Percentiles rank a stretch among this genome's conserved stretches.
phyloP scores from a whole-genome alignment of 345 rosid species.

The Jatropha curcas region DNA sequence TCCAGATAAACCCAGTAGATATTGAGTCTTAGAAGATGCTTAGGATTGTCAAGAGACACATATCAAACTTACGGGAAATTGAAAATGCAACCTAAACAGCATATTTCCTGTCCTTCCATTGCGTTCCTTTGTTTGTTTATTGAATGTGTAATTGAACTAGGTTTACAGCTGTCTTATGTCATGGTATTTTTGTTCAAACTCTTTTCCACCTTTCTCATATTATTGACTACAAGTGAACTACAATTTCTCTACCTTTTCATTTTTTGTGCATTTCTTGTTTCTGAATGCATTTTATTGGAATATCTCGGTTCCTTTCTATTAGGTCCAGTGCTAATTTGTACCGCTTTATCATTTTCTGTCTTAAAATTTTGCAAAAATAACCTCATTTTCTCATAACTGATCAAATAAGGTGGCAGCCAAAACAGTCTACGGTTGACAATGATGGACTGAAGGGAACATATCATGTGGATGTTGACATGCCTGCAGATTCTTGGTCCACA shows the following conservation, averaged over 20 bases:
- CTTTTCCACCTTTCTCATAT: background rate
- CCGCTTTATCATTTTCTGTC: background rate
- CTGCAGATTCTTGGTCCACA: conserved; percentile 81
- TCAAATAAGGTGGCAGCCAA: conserved; percentile 79
- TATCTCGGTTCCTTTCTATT: background rate
- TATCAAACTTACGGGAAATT: background rate
- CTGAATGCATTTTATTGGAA: background rate
- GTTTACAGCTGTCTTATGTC: background rate
- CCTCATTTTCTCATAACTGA: conserved; percentile 54
- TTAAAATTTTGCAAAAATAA: conserved; percentile 9
- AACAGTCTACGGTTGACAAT: conserved; percentile 32
- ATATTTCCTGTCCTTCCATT: background rate
- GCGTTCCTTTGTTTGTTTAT: background rate
- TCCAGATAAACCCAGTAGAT: too few species aligned
- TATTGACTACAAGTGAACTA: background rate
- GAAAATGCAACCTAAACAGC: background rate
- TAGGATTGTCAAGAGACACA: background rate
- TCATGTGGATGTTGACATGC: conserved; percentile 85
- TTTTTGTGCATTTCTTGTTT: background rate
- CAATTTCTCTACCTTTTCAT: background rate
- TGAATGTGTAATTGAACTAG: background rate
- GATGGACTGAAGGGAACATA: conserved; percentile 53
- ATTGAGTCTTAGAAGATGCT: background rate
- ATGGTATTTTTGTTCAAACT: background rate
- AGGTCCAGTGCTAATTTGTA: background rate